phyloP scores from a whole-genome alignment of 1,284 basidiomycete species.

The Entoloma clypeatum region DNA sequence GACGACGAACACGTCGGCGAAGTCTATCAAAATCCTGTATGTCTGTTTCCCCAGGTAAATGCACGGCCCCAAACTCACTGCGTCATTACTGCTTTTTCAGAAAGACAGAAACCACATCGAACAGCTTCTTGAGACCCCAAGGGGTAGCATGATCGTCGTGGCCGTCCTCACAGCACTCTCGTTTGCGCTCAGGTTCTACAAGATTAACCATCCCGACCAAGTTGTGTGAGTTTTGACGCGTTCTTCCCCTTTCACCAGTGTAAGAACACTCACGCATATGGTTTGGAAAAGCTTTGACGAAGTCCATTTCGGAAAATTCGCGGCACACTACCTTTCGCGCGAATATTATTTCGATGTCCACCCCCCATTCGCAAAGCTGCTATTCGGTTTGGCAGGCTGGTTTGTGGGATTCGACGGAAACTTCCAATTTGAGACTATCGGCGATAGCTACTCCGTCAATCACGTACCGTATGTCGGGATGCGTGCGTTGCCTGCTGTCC shows the following conservation, averaged over 20 bases:
- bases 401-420: slow-evolving; percentile 94
- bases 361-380: slow-evolving; percentile 91
- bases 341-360: slow-evolving; percentile 99
- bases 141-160: slow-evolving; percentile 56
- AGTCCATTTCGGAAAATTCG: slow-evolving; percentile 96
- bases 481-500: slow-evolving; percentile 86
- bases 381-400: slow-evolving; percentile 92
- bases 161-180: slow-evolving; percentile 68
- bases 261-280: slow-evolving; percentile 1
- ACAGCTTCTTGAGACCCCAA: slow-evolving; percentile 53
- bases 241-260: not conserved
- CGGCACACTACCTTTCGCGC: slow-evolving; percentile 84
- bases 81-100: slow-evolving; percentile 28
- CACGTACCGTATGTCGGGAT: slow-evolving; percentile 95
- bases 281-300: slow-evolving; percentile 77
- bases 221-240: slow-evolving; percentile 69
- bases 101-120: slow-evolving; percentile 55
- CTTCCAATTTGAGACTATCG: slow-evolving; percentile 94
- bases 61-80: not conserved
- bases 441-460: slow-evolving; percentile 84
- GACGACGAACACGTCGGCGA: slow-evolving; percentile 45
- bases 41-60: slow-evolving; percentile 18
- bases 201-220: slow-evolving; percentile 90
- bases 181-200: slow-evolving; percentile 84
- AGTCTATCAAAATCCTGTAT: slow-evolving; percentile 42